Base-by-base conservation (phyloP, 2,329 filamentous ascomycete species). In the Neospermospora avenae region DNA sequence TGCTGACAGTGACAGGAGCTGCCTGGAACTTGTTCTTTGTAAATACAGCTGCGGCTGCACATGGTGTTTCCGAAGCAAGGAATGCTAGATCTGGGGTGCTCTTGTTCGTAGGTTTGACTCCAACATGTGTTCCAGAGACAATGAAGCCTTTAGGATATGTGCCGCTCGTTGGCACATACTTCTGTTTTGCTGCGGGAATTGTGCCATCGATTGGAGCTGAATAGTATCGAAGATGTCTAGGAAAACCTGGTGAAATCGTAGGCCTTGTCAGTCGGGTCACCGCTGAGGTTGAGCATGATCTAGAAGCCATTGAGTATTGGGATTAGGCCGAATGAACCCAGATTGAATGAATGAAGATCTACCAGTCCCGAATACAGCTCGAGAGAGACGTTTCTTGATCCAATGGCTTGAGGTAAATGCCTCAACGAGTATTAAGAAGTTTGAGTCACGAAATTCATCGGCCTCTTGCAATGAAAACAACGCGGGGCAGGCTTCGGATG, bases 11-110 rank as follows among this genome's bases (percentile, higher is more conserved):
- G 46, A 99, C 93, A 4, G 95, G 95, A 11, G 95, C 95, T 18
- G 95, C 95, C 76, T 97, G 93, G 78, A 99, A 99, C 75, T 93
- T 93, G 79, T 99, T 99, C 76, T 92, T 96, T 57, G 95, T 99
- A 78, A 98, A 97, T 48, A 98, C 93, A 6, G 92, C 95, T 0
- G 93, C 91, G 10, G 89, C 93, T 6, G 90, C 83, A 75, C 92
- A 97, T 57, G 93, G 91, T 55, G 81, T 82, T 70, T 96, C 91
- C 6, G 95, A 98, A 18, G 88, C 87, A 65, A 99, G 83, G 67
- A 99, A 82, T 37, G 93, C 91, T 53, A 99, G 83, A 74, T 99
- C 95, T 34, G 93, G 92, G 75, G 93, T 93, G 64, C 85, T 89
- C 54, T 90, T 96, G 77, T 98, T 98, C 66, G 87, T 87, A 14